Conservation (phyloP, 495 filamentous ascomycete genomes). For the Penicillium atrosanguineum region DNA sequence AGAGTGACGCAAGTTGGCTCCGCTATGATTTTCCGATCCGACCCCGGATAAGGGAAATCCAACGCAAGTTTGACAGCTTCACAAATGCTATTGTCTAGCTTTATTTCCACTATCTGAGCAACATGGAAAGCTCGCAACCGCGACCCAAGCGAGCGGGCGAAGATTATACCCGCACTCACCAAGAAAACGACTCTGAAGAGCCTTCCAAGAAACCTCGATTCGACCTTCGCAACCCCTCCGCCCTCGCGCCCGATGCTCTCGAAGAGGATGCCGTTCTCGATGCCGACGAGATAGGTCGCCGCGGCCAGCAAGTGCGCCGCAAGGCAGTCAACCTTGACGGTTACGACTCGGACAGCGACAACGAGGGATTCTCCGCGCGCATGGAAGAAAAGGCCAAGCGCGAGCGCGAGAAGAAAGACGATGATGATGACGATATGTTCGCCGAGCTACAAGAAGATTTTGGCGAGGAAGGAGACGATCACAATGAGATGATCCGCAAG, state of each 20-base stretch:
- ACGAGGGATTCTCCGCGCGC: constrained; percentile 78
- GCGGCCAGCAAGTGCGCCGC: constrained; percentile 74
- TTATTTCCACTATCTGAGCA: background rate
- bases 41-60: constrained; percentile 31
- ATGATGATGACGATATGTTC: constrained; percentile 83
- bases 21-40: constrained; percentile 49
- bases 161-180: constrained; percentile 70
- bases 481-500: constrained; percentile 49
- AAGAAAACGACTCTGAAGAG: constrained; percentile 52
- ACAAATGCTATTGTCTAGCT: background rate
- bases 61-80: constrained; percentile 5
- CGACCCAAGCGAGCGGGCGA: constrained; percentile 83
- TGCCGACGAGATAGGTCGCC: constrained; percentile 88
- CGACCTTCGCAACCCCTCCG: constrained; percentile 90
- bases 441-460: constrained; percentile 68
- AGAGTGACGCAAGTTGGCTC: constrained; percentile 45
- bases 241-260: constrained; percentile 72
- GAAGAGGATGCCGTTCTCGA: constrained; percentile 83
- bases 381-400: constrained; percentile 57
- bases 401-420: constrained; percentile 44
- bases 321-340: constrained; percentile 94
- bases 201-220: constrained; percentile 84
- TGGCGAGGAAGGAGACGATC: constrained; percentile 51
- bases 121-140: constrained; percentile 63
- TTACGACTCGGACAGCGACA: constrained; percentile 92